These are phyloP conservation scores for Pleurotus citrinopileatus DNA, from an alignment of 768 basidiomycete genomes.

Conservation along the genomic window DNA sequence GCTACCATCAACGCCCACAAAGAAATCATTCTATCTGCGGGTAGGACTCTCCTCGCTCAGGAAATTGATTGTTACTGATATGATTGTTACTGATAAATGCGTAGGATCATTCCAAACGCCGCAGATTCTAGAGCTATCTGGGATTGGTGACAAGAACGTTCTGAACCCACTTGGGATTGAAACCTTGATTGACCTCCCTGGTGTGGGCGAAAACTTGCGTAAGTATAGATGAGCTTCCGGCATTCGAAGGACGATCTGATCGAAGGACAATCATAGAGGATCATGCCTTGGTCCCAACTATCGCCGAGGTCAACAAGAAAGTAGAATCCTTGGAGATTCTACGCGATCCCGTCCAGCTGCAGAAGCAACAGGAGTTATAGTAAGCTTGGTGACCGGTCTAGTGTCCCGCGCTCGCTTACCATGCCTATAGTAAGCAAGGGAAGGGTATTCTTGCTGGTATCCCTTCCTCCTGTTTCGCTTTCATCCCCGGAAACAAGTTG, in stretches of 20 bases:
- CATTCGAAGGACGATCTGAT: not conserved
- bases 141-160: constrained; percentile 18
- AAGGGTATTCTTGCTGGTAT: constrained; percentile 12
- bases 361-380: constrained; percentile 10
- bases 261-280: constrained; percentile 1
- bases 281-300: constrained; percentile 3
- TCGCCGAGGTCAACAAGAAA: constrained; percentile 2
- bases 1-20: not conserved
- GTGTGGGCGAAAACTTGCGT: constrained; percentile 29
- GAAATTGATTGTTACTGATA: not conserved
- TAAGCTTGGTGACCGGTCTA: not conserved
- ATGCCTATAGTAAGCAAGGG: constrained; percentile 3
- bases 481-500: constrained; percentile 7
- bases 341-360: constrained; percentile 2
- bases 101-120: constrained; percentile 26
- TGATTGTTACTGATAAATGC: not conserved
- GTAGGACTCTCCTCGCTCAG: not conserved
- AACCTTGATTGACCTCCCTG: constrained; percentile 23
- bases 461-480: constrained; percentile 11
- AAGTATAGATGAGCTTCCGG: not conserved
- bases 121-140: constrained; percentile 23
- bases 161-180: constrained; percentile 17
- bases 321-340: constrained; percentile 10
- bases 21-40: constrained; percentile 9
- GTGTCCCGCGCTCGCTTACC: too few relatives aligned